Percentiles rank a stretch among this genome's conserved stretches.
These are phyloP conservation scores for Trichoderma koningii DNA, from an alignment of 2,329 filamentous ascomycete genomes.

Conservation along the genomic window DNA sequence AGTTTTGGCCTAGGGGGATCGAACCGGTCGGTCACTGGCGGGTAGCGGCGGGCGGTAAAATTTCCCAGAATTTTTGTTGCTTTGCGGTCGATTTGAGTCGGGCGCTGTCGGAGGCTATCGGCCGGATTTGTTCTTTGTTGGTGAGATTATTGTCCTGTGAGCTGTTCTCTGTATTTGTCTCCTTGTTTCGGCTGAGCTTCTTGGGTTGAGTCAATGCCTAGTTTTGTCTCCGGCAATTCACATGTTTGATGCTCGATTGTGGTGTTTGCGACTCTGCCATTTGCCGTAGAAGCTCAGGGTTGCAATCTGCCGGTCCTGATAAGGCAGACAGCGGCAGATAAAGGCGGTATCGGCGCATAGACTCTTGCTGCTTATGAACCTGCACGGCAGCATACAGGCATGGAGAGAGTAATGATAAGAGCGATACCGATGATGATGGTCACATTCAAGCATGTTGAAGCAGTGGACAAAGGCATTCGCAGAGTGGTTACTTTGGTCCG, in stretches of 20 bases:
- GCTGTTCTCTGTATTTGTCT: neutral
- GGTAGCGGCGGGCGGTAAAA: conserved; percentile 8
- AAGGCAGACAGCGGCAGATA: neutral
- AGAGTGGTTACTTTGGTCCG: conserved; percentile 19
- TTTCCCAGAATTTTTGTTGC: neutral
- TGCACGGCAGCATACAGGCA: conserved; percentile 1
- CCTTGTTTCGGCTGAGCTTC: neutral
- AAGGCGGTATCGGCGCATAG: conserved; percentile 7
- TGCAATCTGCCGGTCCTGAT: neutral
- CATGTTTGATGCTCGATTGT: neutral
- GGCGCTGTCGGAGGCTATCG: neutral
- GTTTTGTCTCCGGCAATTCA: neutral
- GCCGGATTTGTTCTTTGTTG: neutral
- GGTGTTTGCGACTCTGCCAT: conserved; percentile 6
- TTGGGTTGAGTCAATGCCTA: neutral
- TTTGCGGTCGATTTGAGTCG: neutral
- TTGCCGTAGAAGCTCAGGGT: neutral
- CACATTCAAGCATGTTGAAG: neutral
- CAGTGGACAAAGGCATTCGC: neutral
- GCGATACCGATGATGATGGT: neutral
- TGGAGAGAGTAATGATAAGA: neutral
- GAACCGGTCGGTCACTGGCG: conserved; percentile 7
- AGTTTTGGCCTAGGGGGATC: too few relatives aligned
- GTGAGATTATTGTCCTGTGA: neutral
- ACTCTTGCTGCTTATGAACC: conserved; percentile 4